Evolutionary conservation across 2,329 filamentous ascomycete genomes (phyloP), one percentile per base, ranked within the genome.

Genomic region (Sphaerulina musiva): DNA sequence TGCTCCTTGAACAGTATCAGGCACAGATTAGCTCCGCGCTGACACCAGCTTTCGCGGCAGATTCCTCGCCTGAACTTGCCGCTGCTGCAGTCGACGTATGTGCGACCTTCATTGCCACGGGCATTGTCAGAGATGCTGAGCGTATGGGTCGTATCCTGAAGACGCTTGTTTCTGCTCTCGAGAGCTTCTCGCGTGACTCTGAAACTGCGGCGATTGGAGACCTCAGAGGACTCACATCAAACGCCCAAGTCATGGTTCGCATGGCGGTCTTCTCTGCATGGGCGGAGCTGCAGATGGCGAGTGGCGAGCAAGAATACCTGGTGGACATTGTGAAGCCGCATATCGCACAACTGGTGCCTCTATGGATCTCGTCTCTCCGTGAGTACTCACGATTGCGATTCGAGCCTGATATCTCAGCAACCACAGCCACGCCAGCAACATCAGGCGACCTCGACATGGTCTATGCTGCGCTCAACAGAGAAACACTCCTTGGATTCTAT

Each of bases 91-190:
- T 98, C 59, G 95, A 95, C 65, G 93, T 98, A 6, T 98, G 93
- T 66, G 93, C 92, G n/a, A 90, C 88, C 1, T 98, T 98, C 72
- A 95, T 98, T 65, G 87, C 92, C 0, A 96, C 92, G 0, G 93
- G 93, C 11, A 97, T 98, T 52, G 93, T 98, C 7, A 96, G 90
- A 0, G 93, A 97, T 70, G 84, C 97, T 7, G 95, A 98, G 62
- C 84, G 93, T n/a, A 98, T 98, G 93, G 93, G 93, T 20, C 86
- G 93, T 53, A 98, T 98, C 50, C 79, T 98, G 53, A 97, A 96
- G 73, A 86, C 95, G 1, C 79, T 98, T 2, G 88, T 96, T 5
- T 85, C 86, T 42, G 91, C 91, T 0, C 78, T 98, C 1, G 92
- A 97, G 65, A 95, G 92, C 70, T 95, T 97, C 66, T 89, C 89